A percentile compares a stretch with the other conserved stretches of the same genome.
Conservation (phyloP, 2,329 filamentous ascomycete species). For the Colletotrichum spaethianum region DNA sequence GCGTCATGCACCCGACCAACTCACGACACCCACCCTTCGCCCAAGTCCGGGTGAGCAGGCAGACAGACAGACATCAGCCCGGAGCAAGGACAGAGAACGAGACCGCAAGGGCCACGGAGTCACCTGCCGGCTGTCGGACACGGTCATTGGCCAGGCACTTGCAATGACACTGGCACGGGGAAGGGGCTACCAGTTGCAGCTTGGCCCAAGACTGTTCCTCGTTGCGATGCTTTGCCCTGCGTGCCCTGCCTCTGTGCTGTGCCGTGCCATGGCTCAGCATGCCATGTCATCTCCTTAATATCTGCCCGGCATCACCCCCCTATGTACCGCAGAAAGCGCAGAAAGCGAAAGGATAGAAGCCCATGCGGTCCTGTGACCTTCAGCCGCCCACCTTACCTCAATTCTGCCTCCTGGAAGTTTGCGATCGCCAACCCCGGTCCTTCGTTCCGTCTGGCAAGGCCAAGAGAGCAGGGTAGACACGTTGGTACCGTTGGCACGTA, state of each 20-base stretch:
- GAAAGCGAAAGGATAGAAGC: conserved; percentile 3
- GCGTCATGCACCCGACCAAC: conserved; percentile 12
- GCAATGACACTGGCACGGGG: conserved; percentile 30
- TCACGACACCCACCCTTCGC: background rate
- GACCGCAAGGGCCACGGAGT: conserved; percentile 12
- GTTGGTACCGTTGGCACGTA: background rate
- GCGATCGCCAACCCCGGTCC: background rate
- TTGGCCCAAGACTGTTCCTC: background rate
- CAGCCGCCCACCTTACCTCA: no score
- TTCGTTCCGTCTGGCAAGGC: background rate
- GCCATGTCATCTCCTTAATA: conserved; percentile 8
- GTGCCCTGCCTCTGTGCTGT: background rate
- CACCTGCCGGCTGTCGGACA: conserved; percentile 28
- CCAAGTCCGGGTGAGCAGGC: background rate
- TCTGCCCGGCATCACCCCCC: background rate
- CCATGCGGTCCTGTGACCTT: background rate
- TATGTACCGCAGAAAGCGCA: conserved; percentile 1
- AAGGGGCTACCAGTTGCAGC: background rate
- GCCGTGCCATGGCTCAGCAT: background rate
- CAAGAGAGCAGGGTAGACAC: background rate
- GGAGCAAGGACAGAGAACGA: background rate
- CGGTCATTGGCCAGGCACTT: conserved; percentile 10
- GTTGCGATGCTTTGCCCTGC: background rate
- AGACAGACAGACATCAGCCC: background rate
- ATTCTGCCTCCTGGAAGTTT: background rate